phyloP scores from a whole-genome alignment of 2,329 filamentous ascomycete genomes.

The Paraphoma chrysanthemicola region DNA sequence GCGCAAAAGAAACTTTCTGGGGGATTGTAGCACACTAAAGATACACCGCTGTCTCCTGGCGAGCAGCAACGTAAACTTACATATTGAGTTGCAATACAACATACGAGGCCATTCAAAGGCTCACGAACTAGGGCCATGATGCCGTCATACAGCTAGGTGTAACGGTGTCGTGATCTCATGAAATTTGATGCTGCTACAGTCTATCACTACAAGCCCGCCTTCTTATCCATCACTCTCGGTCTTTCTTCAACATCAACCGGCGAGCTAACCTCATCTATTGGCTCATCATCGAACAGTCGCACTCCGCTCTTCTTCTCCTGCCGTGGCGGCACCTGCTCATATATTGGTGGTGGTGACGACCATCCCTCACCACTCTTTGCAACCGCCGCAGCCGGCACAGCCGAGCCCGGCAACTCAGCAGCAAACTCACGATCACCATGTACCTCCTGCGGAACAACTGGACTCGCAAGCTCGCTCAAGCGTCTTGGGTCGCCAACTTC shows the following conservation, averaged over 20 bases:
- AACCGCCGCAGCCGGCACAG: slow-evolving; percentile 1
- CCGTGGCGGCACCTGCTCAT: background rate
- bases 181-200: background rate
- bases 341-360: background rate
- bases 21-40: no score
- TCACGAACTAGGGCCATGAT: no score
- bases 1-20: no score
- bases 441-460: slow-evolving; percentile 10
- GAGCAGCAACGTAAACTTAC: no score
- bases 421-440: slow-evolving; percentile 10
- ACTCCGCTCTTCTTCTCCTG: background rate
- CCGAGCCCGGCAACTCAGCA: slow-evolving; percentile 19
- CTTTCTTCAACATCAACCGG: background rate
- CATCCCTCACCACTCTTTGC: background rate
- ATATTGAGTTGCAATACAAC: no score
- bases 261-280: background rate
- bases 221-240: background rate
- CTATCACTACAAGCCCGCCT: background rate
- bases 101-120: no score
- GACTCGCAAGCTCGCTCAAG: slow-evolving; percentile 16
- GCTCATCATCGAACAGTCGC: background rate
- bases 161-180: background rate
- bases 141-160: background rate
- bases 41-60: no score
- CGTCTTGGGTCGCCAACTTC: background rate